Evolutionary conservation across 345 rosid species (phyloP), one percentile per base, ranked within the genome.

Genomic region (Populus alba): DNA sequence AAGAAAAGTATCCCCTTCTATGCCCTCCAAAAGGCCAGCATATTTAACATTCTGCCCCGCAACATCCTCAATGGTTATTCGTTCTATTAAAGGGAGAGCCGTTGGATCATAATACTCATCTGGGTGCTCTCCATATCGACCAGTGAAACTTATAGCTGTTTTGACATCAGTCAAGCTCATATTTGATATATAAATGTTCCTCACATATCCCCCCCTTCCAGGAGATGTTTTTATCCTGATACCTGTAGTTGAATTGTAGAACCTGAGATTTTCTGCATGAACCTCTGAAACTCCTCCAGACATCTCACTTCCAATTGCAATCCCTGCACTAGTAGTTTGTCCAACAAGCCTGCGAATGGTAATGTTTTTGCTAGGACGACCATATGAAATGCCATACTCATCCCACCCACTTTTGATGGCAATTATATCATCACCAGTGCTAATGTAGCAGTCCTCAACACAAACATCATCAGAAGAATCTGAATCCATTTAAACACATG

Each of bases 351-450:
- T 75, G 29, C 59, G 91, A 80, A 96, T 96, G 77, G 79, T 83
- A 71, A 96, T 92, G 78, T 92, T 92, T 41, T 87, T 89, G 75
- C 98, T 88, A 17, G 99, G 99, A 74, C 88, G 91, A 43, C 77
- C 97, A 79, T 87, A 94, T 2, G 92, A 87, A 75, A 88, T 91
- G 37, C 98, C 99, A 20, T 96, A 96, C 82, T 96, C 97, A 68
- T 96, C 99, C 99, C 99, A 94, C 75, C 99, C 99, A 35, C 98
- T 96, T 87, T 96, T 96, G 80, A 94, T 90, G 37, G 98, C 83
- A 75, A 96, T 86, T 67, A 94, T 85, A 85, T 96, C 99, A 75
- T 96, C 98, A 22, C 98, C 99, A 0, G 98, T 96, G 79, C 95
- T 91, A 61, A 96, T 90, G 81, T 86, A 89, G 81, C 98, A 94